Conservation (phyloP, 2,329 filamentous ascomycete genomes). For the Pestalotiopsis sp. region DNA sequence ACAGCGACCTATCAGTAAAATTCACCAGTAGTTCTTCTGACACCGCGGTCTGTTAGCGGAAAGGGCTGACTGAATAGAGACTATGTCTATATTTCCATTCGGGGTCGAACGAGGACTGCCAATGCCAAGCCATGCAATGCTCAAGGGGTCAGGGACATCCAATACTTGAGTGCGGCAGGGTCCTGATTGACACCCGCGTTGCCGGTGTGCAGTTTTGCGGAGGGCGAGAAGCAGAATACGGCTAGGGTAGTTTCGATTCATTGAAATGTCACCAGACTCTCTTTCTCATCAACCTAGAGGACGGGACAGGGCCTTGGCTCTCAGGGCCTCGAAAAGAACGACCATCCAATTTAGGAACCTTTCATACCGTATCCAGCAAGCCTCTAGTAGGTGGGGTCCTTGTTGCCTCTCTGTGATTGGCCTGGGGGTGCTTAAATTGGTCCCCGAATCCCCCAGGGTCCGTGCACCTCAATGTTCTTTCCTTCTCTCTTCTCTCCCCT, state of each 20-base stretch:
- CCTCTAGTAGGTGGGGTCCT: neutral
- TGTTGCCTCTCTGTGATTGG: neutral
- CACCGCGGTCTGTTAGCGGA: neutral
- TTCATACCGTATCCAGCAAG: neutral
- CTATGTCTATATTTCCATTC: neutral
- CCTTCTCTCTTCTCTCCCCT: neutral
- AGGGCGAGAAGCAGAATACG: neutral
- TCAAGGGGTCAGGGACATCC: neutral
- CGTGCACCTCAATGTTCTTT: neutral
- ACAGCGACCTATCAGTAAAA: no score
- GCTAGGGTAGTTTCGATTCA: neutral
- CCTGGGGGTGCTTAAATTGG: neutral
- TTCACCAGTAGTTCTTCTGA: neutral
- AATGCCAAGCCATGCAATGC: neutral
- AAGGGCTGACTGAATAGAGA: neutral
- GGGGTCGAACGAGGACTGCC: neutral
- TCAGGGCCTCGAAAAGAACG: neutral
- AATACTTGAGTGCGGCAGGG: neutral
- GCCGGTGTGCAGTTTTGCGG: neutral
- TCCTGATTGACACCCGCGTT: neutral
- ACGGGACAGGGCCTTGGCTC: neutral
- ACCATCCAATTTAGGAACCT: slow-evolving; percentile 6
- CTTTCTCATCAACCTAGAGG: no score
- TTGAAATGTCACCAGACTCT: neutral
- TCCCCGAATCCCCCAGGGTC: slow-evolving; percentile 3